Conservation (phyloP, 192 early-diverging fungal species). For the Entomortierella chlamydospora region DNA sequence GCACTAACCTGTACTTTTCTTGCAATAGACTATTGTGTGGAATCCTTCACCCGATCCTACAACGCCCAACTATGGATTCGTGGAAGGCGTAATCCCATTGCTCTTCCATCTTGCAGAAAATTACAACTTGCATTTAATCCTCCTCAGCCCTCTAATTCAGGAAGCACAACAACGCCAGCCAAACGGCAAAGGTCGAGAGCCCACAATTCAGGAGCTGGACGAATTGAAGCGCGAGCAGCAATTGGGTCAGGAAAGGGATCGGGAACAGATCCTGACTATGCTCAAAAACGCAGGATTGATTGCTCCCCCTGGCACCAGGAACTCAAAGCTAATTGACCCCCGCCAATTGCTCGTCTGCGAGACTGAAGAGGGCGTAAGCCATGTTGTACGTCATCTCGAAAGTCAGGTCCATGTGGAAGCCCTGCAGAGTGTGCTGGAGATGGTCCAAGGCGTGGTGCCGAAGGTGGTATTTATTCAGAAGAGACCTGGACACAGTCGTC, state of each 20-base stretch:
- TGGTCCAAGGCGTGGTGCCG: slow-evolving; percentile 56
- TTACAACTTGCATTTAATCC: slow-evolving; percentile 69
- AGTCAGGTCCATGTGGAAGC: slow-evolving; percentile 76
- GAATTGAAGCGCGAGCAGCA: slow-evolving; percentile 34
- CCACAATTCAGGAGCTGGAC: slow-evolving; percentile 38
- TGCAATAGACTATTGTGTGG: slow-evolving; percentile 79
- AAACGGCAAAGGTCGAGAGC: slow-evolving; percentile 16
- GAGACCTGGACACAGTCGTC: slow-evolving; percentile 27
- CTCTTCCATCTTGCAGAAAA: slow-evolving; percentile 61
- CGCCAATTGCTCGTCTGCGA: slow-evolving; percentile 79
- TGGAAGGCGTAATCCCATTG: slow-evolving; percentile 65
- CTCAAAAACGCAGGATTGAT: slow-evolving; percentile 57
- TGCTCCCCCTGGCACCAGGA: slow-evolving; percentile 16
- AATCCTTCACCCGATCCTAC: slow-evolving; percentile 78
- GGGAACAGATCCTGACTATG: slow-evolving; percentile 63
- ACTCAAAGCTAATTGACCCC: slow-evolving; percentile 62
- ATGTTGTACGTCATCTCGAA: slow-evolving; percentile 78
- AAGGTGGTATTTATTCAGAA: slow-evolving; percentile 52
- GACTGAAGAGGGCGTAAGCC: slow-evolving; percentile 71
- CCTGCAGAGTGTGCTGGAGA: slow-evolving; percentile 41
- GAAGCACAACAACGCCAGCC: background rate
- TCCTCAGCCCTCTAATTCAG: slow-evolving; percentile 57
- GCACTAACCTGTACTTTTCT: too few species aligned
- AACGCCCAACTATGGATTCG: slow-evolving; percentile 78
- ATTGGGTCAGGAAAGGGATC: slow-evolving; percentile 65